phyloP scores from a whole-genome alignment of 495 filamentous ascomycete genomes.

The Podospora pseudoanserina region DNA sequence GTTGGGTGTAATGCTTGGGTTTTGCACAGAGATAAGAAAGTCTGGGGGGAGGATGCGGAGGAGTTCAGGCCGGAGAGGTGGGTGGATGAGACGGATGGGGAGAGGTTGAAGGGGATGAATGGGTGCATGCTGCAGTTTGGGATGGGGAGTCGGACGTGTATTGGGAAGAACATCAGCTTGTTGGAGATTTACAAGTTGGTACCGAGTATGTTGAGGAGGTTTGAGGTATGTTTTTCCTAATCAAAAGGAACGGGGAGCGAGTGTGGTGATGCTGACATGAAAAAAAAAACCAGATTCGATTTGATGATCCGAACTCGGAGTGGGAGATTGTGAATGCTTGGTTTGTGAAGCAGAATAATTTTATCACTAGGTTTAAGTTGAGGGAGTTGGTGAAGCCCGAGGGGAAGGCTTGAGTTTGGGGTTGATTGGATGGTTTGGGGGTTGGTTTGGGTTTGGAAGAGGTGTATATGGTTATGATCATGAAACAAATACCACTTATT shows the following conservation, averaged over 20 bases:
- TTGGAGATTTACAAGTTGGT: conserved; percentile 79
- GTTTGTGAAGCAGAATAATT: conserved; percentile 69
- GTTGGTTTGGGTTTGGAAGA: background rate
- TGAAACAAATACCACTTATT: background rate
- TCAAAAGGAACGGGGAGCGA: background rate
- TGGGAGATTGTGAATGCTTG: conserved; percentile 69
- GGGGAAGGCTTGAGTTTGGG: conserved; percentile 7
- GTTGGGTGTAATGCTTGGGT: conserved; percentile 63
- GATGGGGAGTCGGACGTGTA: conserved; percentile 59
- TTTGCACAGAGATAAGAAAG: conserved; percentile 53
- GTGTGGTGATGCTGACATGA: conserved; percentile 13
- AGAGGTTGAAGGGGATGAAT: conserved; percentile 53
- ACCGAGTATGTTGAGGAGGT: conserved; percentile 65
- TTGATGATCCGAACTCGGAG: conserved; percentile 56
- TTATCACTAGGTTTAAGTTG: conserved; percentile 53
- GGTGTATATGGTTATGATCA: background rate
- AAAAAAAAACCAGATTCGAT: conserved; percentile 40
- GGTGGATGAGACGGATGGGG: conserved; percentile 42
- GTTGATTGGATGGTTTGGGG: background rate
- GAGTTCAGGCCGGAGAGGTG: conserved; percentile 58
- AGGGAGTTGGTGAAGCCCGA: conserved; percentile 45
- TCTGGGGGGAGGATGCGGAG: conserved; percentile 60
- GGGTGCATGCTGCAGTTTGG: conserved; percentile 61
- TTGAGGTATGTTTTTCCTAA: conserved; percentile 49
- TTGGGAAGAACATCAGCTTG: conserved; percentile 69